These are phyloP conservation scores for Larix sibirica DNA, from an alignment of 83 land plant species.

Conservation along the genomic window DNA sequence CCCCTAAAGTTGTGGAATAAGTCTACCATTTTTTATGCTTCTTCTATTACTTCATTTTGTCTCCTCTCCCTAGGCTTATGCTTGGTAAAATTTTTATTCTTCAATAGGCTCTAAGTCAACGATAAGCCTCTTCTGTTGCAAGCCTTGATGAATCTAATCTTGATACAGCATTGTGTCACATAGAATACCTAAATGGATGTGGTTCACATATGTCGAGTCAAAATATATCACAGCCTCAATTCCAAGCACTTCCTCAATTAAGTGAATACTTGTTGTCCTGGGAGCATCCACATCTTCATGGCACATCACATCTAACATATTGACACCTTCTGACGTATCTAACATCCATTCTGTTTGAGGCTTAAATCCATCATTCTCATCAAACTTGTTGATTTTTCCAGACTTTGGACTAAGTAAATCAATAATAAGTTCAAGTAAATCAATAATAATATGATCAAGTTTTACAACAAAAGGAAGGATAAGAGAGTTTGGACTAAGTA, in stretches of 20 bases:
- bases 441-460: too few relatives aligned
- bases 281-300: constrained; percentile 97
- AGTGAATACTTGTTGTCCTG: constrained; percentile 89
- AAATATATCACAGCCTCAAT: constrained; percentile 98
- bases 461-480: too few relatives aligned
- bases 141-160: constrained; percentile 39
- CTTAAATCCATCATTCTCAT: constrained; percentile 60
- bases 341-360: constrained; percentile 94
- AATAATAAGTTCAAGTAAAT: too few relatives aligned
- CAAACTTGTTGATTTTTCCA: constrained; percentile 45
- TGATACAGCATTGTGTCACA: constrained; percentile 98
- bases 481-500: too few relatives aligned
- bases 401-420: constrained; percentile 25
- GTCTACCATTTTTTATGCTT: too few relatives aligned
- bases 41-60: too few relatives aligned
- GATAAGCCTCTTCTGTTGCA: too few relatives aligned
- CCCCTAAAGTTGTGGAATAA: too few relatives aligned
- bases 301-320: constrained; percentile 93
- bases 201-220: constrained; percentile 97
- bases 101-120: too few relatives aligned
- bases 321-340: constrained; percentile 97
- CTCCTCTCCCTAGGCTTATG: too few relatives aligned
- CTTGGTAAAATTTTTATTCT: too few relatives aligned
- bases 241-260: constrained; percentile 97
- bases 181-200: constrained; percentile 91